Conservation (phyloP, 2,329 filamentous ascomycete species). For the Colletotrichum sp. region DNA sequence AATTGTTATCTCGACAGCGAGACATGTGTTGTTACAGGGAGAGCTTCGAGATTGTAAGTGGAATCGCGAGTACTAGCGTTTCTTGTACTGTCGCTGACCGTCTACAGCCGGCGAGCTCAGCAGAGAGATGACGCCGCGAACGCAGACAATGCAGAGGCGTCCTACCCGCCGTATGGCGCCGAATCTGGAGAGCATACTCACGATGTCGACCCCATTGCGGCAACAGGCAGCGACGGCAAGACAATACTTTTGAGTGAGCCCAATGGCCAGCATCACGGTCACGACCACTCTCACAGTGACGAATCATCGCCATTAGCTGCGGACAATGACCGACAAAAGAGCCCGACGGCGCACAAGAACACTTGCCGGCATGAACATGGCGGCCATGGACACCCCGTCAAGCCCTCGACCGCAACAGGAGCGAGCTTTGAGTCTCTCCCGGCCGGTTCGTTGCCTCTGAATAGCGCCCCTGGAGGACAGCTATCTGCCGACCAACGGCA, state of each 20-base stretch:
- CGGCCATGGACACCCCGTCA: background rate
- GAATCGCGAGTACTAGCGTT: background rate
- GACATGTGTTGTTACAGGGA: constrained; percentile 43
- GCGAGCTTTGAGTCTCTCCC: background rate
- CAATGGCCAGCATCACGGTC: background rate
- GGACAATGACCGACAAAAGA: background rate
- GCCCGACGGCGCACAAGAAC: background rate
- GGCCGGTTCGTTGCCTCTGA: background rate
- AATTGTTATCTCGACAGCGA: constrained; percentile 58
- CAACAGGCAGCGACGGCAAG: constrained; percentile 31
- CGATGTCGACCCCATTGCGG: constrained; percentile 31
- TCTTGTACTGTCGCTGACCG: background rate
- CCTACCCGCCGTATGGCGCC: constrained; percentile 32
- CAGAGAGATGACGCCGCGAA: constrained; percentile 29
- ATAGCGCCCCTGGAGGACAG: background rate
- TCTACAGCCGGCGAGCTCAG: constrained; percentile 31
- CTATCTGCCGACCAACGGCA: constrained; percentile 33
- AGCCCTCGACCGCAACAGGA: background rate
- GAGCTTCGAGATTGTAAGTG: constrained; percentile 44
- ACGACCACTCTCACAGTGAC: background rate
- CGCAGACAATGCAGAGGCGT: constrained; percentile 29
- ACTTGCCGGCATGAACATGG: background rate
- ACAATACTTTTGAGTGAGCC: constrained; percentile 2
- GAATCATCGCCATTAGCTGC: background rate
- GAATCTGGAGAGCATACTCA: constrained; percentile 28